A percentile compares a stretch with the other conserved stretches of the same genome.
These are phyloP conservation scores for Odontarrhena argentea DNA, from an alignment of 345 rosid species.

Conservation along the genomic window DNA sequence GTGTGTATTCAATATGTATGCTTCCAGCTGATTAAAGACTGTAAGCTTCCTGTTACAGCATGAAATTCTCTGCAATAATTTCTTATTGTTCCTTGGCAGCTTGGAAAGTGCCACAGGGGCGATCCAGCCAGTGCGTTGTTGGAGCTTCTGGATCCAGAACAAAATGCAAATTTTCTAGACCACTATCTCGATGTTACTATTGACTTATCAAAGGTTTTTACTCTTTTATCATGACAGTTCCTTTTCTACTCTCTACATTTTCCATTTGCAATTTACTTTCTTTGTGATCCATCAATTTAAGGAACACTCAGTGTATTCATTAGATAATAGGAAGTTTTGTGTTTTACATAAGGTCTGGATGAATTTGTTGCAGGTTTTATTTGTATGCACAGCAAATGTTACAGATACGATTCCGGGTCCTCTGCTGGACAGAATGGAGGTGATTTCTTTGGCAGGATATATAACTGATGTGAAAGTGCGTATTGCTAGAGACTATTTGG, in stretches of 20 bases:
- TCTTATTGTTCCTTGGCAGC: slow-evolving; percentile 48
- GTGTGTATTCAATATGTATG: neutral
- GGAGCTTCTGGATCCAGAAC: slow-evolving; percentile 98
- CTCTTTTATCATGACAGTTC: neutral
- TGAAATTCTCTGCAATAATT: neutral
- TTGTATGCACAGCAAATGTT: slow-evolving; percentile 96
- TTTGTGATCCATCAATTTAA: slow-evolving; percentile 3
- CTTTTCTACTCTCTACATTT: neutral
- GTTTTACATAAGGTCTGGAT: neutral
- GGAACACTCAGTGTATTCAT: too few species aligned
- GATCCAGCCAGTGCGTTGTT: slow-evolving; percentile 94
- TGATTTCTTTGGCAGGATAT: slow-evolving; percentile 85
- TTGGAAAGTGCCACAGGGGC: slow-evolving; percentile 78
- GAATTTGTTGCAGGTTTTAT: slow-evolving; percentile 67
- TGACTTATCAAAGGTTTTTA: slow-evolving; percentile 81
- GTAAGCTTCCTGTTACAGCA: neutral
- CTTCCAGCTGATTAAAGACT: neutral
- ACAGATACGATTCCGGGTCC: slow-evolving; percentile 78
- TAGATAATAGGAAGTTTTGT: neutral
- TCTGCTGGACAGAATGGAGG: slow-evolving; percentile 96
- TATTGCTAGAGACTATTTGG: slow-evolving; percentile 88
- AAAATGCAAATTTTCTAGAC: slow-evolving; percentile 90
- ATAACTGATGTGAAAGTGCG: slow-evolving; percentile 93
- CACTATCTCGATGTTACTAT: slow-evolving; percentile 90
- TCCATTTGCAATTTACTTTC: neutral